Evolutionary conservation across 768 basidiomycete species (phyloP), one percentile per base, ranked within the genome.

Genomic region (Russula virescens): DNA sequence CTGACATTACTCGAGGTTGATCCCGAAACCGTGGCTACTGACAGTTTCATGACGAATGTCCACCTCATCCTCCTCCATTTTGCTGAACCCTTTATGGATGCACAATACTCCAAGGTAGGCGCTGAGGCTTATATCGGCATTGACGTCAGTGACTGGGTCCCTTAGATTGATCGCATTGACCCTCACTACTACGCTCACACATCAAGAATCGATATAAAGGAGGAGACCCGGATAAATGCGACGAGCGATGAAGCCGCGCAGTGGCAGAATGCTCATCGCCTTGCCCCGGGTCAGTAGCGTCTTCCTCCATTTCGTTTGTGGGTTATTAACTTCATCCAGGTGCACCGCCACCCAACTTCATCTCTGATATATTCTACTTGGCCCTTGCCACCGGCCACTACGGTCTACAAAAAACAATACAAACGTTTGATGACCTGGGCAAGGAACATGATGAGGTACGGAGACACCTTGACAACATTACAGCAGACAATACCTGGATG

Each of bases 31-130:
- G 94, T 98, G 13, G 84, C 94, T 1, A 86, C 86, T 0, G 96
- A 99, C 71, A 87, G 90, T 60, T 98, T 94, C 73, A 89, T 99
- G 88, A 80, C 91, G 62, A 98, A 98, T 68, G 70, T 95, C 35
- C 90, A 95, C 68, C 80, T 80, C n/a, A 76, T 97, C 16, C 74
- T 98, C 25, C 79, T 94, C 51, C 83, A 86, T 16, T 89, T 99
- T 69, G 88, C 93, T 31, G 92, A 95, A 67, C 96, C 96, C 0
- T 96, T 98, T 69, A 92, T 98, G 80, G 96, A 98, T 72, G 86
- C 90, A 0, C 84, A 81, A 58, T 98, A 88, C 68, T 83, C 87
- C 47, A 98, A 97, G 82, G 94, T 89, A 61, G 28, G 68, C 58
- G 55, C 1, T 50, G 18, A 45, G 31, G 35, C 56, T 26, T 25